Base-by-base conservation (phyloP, 805 yeast species). In the Kodamaea restingae region DNA sequence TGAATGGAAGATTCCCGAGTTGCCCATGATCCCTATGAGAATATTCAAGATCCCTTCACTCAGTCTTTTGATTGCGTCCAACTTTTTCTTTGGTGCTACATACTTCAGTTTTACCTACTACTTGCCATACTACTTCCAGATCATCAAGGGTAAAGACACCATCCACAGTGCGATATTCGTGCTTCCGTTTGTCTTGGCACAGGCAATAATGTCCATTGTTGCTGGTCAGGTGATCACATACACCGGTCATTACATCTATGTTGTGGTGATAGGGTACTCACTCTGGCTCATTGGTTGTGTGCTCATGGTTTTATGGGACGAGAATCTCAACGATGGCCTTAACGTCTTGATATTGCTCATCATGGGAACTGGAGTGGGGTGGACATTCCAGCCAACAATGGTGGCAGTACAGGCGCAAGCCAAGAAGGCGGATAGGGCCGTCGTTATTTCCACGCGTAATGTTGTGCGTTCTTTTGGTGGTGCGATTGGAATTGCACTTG, bases 391-490 rank as follows among this genome's bases (percentile, higher is more conserved):
- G 50, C 80, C 80, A 4, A 69, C 76, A 0, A 63, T 76, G 58
- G 72, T 77, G 8, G 81, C 81, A 1, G 67, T 68, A 26, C 81
- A 70, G 50, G 78, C 80, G 1, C 77, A 75, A 43, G 61, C 77
- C 11, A 56, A 46, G 27, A 66, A 70, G 36, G 61, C 70, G 3
- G 83, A 79, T 44, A 55, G 85, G 33, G 80, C 84, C 0, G 78
- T 78, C 9, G 76, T 76, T 10, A 76, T 78, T 7, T 67, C 80
- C 2, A 64, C 80, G 1, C 63, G 84, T 52, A 78, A 77, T 47
- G 76, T 76, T 17, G 48, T 75, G 34, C 60, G 84, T 39, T 72
- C 80, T 2, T 69, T 80, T 41, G 85, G 84, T 11, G 81, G 81
- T n/a, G 70, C 83, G 1, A 58, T 76, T 18, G 84, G 84, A 0